Conservation (phyloP, 2,329 filamentous ascomycete species). For the Fusarium sororula region DNA sequence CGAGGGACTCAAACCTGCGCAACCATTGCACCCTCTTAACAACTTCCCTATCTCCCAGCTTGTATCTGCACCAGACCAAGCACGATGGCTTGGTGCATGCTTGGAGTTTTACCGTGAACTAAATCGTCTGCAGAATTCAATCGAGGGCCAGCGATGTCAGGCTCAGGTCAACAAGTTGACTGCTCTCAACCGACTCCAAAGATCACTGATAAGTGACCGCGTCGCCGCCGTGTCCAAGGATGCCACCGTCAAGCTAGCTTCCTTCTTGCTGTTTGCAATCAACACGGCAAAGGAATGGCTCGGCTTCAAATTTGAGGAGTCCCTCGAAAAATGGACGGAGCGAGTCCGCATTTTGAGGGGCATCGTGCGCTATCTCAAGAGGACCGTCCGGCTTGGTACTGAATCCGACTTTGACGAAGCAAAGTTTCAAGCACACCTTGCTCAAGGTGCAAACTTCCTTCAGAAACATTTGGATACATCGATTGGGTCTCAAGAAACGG, state of each 20-base stretch:
- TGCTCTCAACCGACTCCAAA: constrained; percentile 67
- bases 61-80: constrained; percentile 49
- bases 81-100: constrained; percentile 60
- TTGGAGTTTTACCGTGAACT: constrained; percentile 62
- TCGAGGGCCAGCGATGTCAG: constrained; percentile 54
- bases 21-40: constrained; percentile 68
- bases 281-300: constrained; percentile 56
- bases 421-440: constrained; percentile 70
- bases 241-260: constrained; percentile 63
- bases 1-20: constrained; percentile 31
- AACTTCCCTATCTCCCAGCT: constrained; percentile 64
- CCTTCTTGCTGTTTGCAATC: constrained; percentile 60
- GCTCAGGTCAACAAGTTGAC: constrained; percentile 60
- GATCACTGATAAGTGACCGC: constrained; percentile 64
- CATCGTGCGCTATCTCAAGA: constrained; percentile 64
- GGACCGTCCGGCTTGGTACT: constrained; percentile 60
- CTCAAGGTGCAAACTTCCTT: constrained; percentile 58
- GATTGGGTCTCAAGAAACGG: constrained; percentile 40
- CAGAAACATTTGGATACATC: constrained; percentile 44
- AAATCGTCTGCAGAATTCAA: constrained; percentile 51
- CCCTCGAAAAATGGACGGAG: constrained; percentile 46
- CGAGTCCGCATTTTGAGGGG: constrained; percentile 47
- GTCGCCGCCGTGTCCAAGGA: constrained; percentile 68
- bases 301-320: constrained; percentile 40
- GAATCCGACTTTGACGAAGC: constrained; percentile 66